phyloP scores from a whole-genome alignment of 805 yeast species.

The Lipomyces yamanashiensis region DNA sequence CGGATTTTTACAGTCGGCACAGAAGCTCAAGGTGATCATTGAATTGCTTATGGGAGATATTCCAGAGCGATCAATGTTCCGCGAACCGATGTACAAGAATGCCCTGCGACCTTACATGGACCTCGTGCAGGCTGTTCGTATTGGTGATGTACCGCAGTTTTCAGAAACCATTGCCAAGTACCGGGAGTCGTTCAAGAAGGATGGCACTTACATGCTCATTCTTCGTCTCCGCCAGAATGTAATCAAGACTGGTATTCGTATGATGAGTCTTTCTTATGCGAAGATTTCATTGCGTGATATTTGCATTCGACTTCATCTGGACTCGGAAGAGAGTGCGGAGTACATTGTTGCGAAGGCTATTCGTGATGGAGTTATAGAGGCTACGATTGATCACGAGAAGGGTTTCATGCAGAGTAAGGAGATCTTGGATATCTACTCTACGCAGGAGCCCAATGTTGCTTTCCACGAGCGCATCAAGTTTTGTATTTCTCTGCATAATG shows the following conservation, averaged over 20 bases:
- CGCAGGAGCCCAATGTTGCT: conserved; percentile 81
- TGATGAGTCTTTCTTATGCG: conserved; percentile 87
- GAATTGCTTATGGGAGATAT: conserved; percentile 96
- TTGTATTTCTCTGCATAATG: conserved; percentile 87
- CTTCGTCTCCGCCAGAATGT: conserved; percentile 93
- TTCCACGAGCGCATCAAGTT: conserved; percentile 93
- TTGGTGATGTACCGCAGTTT: conserved; percentile 86
- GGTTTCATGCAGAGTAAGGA: conserved; percentile 94
- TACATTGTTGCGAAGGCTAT: conserved; percentile 96
- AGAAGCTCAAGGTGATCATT: conserved; percentile 83
- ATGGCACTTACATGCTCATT: conserved; percentile 82
- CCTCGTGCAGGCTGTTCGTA: conserved; percentile 87
- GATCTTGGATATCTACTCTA: conserved; percentile 81
- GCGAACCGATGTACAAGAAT: conserved; percentile 61
- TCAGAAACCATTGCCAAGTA: conserved; percentile 69
- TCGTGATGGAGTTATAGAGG: conserved; percentile 96
- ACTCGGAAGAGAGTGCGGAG: conserved; percentile 94
- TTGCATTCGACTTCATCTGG: conserved; percentile 87
- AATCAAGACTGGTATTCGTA: conserved; percentile 95
- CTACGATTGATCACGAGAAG: conserved; percentile 83
- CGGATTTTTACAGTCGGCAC: conserved; percentile 88
- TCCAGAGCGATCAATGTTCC: conserved; percentile 84
- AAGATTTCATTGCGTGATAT: conserved; percentile 90
- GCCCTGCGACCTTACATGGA: conserved; percentile 80
- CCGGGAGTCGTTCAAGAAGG: conserved; percentile 66